A percentile compares a stretch with the other conserved stretches of the same genome.
phyloP scores from a whole-genome alignment of 441 rosid species.

The Syzygium syzygioides region DNA sequence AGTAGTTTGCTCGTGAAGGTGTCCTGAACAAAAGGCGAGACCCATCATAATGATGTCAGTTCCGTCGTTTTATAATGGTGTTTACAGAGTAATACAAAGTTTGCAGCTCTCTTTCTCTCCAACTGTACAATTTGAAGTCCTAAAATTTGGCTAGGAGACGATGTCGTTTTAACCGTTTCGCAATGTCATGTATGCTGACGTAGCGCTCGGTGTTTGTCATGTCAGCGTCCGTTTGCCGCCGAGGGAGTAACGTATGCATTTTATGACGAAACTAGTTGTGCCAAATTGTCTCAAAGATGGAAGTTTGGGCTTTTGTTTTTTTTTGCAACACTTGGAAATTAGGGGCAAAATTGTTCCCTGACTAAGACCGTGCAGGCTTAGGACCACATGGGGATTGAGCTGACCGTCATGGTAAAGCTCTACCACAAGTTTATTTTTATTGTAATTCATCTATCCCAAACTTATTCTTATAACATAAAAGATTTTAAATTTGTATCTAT shows the following conservation, averaged over 20 bases:
- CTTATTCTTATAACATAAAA: no score
- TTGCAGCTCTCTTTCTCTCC: background rate
- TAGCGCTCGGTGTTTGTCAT: background rate
- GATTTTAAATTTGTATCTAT: no score
- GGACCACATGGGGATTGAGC: background rate
- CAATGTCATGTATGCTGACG: background rate
- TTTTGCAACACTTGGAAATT: background rate
- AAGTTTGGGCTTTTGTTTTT: background rate
- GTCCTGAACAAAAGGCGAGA: background rate
- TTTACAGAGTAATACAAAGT: background rate
- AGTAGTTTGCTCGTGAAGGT: background rate
- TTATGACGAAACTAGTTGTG: background rate
- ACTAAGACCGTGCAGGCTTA: rapidly evolving
- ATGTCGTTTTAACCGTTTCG: background rate
- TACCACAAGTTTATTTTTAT: no score
- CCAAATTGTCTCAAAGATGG: background rate
- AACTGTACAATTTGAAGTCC: background rate
- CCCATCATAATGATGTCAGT: background rate
- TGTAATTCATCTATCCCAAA: rapidly evolving
- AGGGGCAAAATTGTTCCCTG: background rate
- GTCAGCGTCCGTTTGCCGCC: background rate
- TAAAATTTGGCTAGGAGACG: background rate
- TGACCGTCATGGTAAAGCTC: rapidly evolving
- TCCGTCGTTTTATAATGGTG: background rate
- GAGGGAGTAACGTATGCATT: background rate